Conservation (phyloP, 2,329 filamentous ascomycete genomes). For the Pseudopyricularia javanii region DNA sequence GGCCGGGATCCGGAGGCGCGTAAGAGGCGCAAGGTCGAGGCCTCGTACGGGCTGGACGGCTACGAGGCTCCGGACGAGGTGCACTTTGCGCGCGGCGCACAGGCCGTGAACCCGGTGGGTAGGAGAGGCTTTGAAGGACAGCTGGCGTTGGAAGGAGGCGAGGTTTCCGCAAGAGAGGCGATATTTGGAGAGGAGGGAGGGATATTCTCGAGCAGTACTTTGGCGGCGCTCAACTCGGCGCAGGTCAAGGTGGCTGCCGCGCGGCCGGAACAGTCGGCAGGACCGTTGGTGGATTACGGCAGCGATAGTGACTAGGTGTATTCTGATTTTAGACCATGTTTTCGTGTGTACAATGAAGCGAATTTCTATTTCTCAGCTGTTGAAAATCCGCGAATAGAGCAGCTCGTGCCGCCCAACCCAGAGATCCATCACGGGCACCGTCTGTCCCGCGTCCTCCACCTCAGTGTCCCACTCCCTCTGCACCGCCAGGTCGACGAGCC, state of each 20-base stretch:
- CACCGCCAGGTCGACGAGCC: constrained; percentile 44
- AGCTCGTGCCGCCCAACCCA: constrained; percentile 77
- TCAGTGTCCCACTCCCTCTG: constrained; percentile 44
- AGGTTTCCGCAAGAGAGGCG: background rate
- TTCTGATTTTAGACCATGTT: background rate
- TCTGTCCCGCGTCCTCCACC: constrained; percentile 60
- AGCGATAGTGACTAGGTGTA: constrained; percentile 46
- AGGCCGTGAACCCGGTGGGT: constrained; percentile 48
- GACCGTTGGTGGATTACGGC: constrained; percentile 76
- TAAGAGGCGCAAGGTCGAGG: constrained; percentile 83
- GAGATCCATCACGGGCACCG: constrained; percentile 65
- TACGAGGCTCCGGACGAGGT: constrained; percentile 92
- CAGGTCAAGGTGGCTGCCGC: constrained; percentile 37
- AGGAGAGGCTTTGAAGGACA: constrained; percentile 41
- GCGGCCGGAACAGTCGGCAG: constrained; percentile 41
- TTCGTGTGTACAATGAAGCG: background rate
- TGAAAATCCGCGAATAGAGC: constrained; percentile 77
- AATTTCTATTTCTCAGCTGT: constrained; percentile 40
- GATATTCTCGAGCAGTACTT: constrained; percentile 71
- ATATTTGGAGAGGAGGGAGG: background rate
- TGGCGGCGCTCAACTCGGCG: constrained; percentile 60
- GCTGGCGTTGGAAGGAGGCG: constrained; percentile 20
- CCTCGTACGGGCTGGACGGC: constrained; percentile 75
- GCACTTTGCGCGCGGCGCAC: constrained; percentile 73
- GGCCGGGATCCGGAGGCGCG: constrained; percentile 76